Percentiles rank a stretch among this genome's conserved stretches.
phyloP scores from a whole-genome alignment of 2,329 filamentous ascomycete species.

The Fusarium chuoi region DNA sequence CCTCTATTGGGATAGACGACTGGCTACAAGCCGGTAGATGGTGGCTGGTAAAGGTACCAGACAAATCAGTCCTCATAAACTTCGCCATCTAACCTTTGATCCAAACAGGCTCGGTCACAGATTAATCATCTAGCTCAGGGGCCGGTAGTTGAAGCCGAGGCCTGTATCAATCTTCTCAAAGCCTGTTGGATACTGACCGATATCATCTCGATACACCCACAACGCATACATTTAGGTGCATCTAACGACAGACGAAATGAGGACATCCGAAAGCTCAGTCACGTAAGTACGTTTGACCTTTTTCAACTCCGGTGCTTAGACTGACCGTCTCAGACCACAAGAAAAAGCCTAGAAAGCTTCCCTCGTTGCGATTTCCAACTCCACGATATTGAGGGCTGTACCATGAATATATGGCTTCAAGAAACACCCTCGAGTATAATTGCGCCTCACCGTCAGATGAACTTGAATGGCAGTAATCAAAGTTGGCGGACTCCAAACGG shows the following conservation, averaged over 20 bases:
- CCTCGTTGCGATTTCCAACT: no score
- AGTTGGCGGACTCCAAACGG: no score
- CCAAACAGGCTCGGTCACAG: fast-evolving
- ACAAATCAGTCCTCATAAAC: no score
- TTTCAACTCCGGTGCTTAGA: no score
- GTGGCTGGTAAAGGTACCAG: not conserved
- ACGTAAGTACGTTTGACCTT: not conserved
- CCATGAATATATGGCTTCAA: no score
- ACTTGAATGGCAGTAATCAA: no score
- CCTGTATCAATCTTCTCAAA: fast-evolving
- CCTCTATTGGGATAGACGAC: fast-evolving
- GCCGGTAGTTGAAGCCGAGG: fast-evolving
- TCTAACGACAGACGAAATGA: not conserved
- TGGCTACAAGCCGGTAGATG: fast-evolving
- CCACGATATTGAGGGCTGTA: no score
- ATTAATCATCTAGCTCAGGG: fast-evolving
- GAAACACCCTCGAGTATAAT: no score
- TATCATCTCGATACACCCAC: fast-evolving
- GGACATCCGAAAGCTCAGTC: fast-evolving
- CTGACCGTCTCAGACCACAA: no score
- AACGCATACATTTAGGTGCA: fast-evolving
- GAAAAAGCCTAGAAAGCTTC: no score
- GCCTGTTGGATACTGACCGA: not conserved
- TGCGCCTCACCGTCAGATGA: no score
- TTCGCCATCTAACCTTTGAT: not conserved